Conservation (phyloP, 768 basidiomycete species). For the Kondoa subrosea region DNA sequence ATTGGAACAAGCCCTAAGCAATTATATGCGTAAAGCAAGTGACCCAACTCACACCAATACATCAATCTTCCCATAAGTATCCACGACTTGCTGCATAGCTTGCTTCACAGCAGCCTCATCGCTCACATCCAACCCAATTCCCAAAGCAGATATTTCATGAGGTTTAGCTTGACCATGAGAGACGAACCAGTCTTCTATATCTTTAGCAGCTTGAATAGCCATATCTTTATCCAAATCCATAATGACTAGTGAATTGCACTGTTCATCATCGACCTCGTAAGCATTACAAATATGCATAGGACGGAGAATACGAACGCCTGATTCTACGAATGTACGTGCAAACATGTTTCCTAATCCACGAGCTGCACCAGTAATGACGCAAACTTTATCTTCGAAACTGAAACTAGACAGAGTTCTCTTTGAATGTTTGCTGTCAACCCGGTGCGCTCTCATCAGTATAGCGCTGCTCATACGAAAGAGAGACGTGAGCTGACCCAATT, state of each 20-base stretch:
- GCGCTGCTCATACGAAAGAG: neutral
- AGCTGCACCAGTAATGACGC: conserved; percentile 82
- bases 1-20: neutral
- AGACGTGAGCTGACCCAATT: neutral
- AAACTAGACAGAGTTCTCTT: conserved; percentile 49
- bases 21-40: neutral
- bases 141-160: conserved; percentile 50
- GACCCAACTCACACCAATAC: conserved; percentile 48
- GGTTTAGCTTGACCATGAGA: conserved; percentile 41
- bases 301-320: conserved; percentile 36
- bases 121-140: conserved; percentile 72
- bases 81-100: conserved; percentile 48
- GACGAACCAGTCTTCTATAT: conserved; percentile 44
- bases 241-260: conserved; percentile 56
- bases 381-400: conserved; percentile 72
- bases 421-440: conserved; percentile 31
- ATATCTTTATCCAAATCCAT: conserved; percentile 63
- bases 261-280: neutral
- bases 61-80: conserved; percentile 56
- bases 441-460: neutral
- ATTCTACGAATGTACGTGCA: conserved; percentile 72
- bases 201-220: conserved; percentile 49
- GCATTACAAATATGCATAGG: neutral
- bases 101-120: conserved; percentile 60
- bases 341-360: conserved; percentile 80